A percentile compares a stretch with the other conserved stretches of the same genome.
phyloP scores from a whole-genome alignment of 2,329 filamentous ascomycete species.

The Lecanicillium sp. region DNA sequence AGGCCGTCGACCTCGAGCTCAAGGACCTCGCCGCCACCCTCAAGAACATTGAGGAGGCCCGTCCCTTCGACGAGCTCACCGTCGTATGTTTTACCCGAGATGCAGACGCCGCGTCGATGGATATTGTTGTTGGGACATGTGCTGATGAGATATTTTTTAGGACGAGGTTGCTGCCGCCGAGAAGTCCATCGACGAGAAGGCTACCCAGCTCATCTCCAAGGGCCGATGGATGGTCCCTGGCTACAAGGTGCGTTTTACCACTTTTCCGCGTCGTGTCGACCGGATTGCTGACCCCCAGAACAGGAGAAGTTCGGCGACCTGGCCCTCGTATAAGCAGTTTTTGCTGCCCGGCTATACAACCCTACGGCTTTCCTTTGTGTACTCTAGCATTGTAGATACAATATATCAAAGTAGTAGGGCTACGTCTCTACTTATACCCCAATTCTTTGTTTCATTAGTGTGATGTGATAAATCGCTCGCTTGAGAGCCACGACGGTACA shows the following conservation, averaged over 20 bases:
- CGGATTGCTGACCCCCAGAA: slow-evolving; percentile 38
- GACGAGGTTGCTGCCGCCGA: slow-evolving; percentile 92
- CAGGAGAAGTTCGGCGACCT: slow-evolving; percentile 99
- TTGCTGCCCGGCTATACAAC: slow-evolving; percentile 22
- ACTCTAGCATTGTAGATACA: slow-evolving; percentile 68
- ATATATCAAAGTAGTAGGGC: slow-evolving; percentile 31
- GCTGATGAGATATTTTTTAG: slow-evolving; percentile 38
- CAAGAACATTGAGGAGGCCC: slow-evolving; percentile 92
- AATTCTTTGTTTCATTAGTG: background rate
- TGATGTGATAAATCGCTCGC: background rate
- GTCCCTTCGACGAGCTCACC: slow-evolving; percentile 94
- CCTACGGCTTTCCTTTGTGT: slow-evolving; percentile 49
- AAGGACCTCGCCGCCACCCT: slow-evolving; percentile 90
- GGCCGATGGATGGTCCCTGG: slow-evolving; percentile 97
- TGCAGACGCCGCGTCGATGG: background rate
- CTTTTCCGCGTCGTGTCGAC: background rate
- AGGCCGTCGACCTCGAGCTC: slow-evolving; percentile 90
- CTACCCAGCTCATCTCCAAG: slow-evolving; percentile 88
- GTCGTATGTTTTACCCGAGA: slow-evolving; percentile 62
- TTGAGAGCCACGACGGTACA: too few species aligned
- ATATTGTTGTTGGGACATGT: slow-evolving; percentile 22
- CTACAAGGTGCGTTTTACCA: slow-evolving; percentile 76
- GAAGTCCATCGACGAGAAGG: slow-evolving; percentile 97
- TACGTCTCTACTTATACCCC: slow-evolving; percentile 28
- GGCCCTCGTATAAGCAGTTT: slow-evolving; percentile 72